phyloP scores from a whole-genome alignment of 1,284 basidiomycete species.

The Kwoniella shivajii region DNA sequence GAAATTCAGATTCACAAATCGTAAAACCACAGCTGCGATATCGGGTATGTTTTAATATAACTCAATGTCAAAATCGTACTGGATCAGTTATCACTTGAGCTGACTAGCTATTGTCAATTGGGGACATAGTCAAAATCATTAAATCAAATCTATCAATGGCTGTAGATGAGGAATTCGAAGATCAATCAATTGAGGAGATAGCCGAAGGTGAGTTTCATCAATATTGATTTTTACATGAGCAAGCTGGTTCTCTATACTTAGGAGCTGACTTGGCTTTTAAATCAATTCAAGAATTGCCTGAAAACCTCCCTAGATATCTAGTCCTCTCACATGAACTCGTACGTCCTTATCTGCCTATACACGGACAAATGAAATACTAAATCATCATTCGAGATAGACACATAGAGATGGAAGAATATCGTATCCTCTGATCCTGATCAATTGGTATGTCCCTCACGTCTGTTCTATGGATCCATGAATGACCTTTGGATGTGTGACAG shows the following conservation, averaged over 20 bases:
- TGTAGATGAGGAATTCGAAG: conserved; percentile 75
- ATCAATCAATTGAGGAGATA: conserved; percentile 75
- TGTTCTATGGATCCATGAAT: background rate
- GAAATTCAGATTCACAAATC: conserved; percentile 78
- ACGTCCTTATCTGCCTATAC: conserved; percentile 10
- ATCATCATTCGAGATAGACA: conserved; percentile 45
- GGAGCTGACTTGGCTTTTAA: background rate
- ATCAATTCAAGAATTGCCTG: conserved; percentile 71
- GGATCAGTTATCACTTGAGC: no score
- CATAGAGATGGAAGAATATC: conserved; percentile 83
- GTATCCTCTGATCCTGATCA: conserved; percentile 79
- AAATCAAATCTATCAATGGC: conserved; percentile 76
- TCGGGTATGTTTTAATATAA: conserved; percentile 59
- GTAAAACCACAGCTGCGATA: conserved; percentile 69
- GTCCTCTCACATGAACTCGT: conserved; percentile 77
- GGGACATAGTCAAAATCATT: conserved; percentile 79
- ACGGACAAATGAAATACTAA: background rate
- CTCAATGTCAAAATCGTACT: no score
- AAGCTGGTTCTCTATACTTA: background rate
- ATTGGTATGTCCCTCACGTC: conserved; percentile 62
- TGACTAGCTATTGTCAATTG: background rate
- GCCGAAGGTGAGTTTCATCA: conserved; percentile 65
- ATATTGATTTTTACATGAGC: background rate
- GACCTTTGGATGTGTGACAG: background rate
- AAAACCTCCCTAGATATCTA: conserved; percentile 85